Evolutionary conservation across 2,329 filamentous ascomycete species (phyloP).

Genomic region (Apiospora rasikravindrae): DNA sequence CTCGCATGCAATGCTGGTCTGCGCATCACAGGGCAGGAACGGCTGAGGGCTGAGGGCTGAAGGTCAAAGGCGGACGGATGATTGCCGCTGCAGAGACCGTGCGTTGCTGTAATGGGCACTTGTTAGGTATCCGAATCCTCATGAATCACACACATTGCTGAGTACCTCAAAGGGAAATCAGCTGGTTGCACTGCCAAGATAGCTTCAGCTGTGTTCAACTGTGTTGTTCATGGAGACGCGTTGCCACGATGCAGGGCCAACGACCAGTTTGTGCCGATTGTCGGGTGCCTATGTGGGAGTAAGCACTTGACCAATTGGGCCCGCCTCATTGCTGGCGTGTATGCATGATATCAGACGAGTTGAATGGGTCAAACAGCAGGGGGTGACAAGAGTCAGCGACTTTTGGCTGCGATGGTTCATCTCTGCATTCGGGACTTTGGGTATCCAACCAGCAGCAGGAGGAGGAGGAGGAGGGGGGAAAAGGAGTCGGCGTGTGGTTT

Average conservation of each 20-base stretch:
- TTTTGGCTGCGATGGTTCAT: not conserved
- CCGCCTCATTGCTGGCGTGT: not conserved
- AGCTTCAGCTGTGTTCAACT: not conserved
- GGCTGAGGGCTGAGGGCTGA: slow-evolving; percentile 13
- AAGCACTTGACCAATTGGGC: not conserved
- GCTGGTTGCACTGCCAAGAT: not conserved
- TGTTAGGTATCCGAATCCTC: not conserved
- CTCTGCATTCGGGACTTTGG: slow-evolving; percentile 8
- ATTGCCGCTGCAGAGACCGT: slow-evolving; percentile 7
- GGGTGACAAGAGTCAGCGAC: not conserved
- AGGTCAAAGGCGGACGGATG: not conserved
- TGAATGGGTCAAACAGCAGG: not conserved
- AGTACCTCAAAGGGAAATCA: not conserved
- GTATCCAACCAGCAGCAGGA: not conserved
- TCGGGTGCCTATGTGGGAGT: not conserved
- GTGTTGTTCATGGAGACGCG: not conserved
- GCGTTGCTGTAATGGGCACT: not conserved
- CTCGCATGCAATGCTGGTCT: not conserved
- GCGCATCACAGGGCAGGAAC: slow-evolving; percentile 5
- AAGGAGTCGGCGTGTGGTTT: not conserved
- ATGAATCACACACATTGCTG: not conserved
- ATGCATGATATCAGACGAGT: slow-evolving; percentile 9
- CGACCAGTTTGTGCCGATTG: not conserved
- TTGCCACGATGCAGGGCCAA: not conserved
- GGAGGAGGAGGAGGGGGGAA: not conserved